Conservation (phyloP, 805 yeast species). For the Blastobotrys chiropterorum region DNA sequence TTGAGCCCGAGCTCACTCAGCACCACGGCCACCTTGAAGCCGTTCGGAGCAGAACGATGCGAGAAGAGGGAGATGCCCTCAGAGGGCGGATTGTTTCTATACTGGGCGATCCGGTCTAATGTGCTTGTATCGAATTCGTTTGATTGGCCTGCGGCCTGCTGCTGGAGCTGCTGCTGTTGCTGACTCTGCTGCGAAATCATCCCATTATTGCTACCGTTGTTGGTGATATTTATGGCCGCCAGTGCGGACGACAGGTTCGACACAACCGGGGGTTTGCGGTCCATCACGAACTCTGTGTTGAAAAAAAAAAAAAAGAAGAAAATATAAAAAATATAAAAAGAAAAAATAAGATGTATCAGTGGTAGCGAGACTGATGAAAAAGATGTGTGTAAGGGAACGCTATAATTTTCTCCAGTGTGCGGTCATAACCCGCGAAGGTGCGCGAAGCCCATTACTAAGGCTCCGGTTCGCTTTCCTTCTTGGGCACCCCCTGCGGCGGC, state of each 20-base stretch:
- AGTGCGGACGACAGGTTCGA: slow-evolving; percentile 29
- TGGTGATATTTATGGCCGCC: slow-evolving; percentile 23
- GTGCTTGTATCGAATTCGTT: slow-evolving; percentile 4
- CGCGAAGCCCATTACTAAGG: too few species aligned
- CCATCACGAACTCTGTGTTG: too few species aligned
- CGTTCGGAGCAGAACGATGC: slow-evolving; percentile 84
- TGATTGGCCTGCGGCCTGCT: background rate
- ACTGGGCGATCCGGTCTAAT: slow-evolving; percentile 49
- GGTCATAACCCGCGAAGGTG: too few species aligned
- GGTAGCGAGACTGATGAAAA: too few species aligned
- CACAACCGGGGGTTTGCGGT: slow-evolving; percentile 19
- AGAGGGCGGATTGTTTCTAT: slow-evolving; percentile 68
- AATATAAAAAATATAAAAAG: too few species aligned
- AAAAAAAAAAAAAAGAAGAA: too few species aligned
- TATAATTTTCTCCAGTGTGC: too few species aligned
- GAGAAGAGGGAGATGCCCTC: slow-evolving; percentile 79
- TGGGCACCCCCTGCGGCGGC: too few species aligned
- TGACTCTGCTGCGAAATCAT: background rate
- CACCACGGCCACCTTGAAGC: slow-evolving; percentile 90
- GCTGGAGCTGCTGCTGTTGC: background rate
- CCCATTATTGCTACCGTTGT: slow-evolving; percentile 5
- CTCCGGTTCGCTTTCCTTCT: too few species aligned
- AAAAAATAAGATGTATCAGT: too few species aligned
- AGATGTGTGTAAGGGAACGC: too few species aligned
- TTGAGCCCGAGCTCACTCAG: slow-evolving; percentile 74